Evolutionary conservation across 163 green algal species (phyloP).

Genomic region (Trebouxia gelatinosa): DNA sequence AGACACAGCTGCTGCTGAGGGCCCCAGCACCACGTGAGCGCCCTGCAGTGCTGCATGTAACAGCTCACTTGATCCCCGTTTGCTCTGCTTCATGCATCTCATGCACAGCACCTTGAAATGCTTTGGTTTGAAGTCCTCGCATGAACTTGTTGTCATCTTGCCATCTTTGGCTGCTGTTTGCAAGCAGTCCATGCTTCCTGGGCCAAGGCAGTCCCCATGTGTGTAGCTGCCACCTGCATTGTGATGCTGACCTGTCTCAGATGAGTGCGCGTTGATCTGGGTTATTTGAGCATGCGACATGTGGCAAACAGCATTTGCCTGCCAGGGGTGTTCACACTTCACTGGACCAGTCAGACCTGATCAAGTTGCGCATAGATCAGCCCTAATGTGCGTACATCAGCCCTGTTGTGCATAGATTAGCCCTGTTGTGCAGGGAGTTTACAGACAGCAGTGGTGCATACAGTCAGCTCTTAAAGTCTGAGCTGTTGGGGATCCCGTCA

Average conservation of each 20-base stretch:
- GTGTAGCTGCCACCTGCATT: too few relatives aligned
- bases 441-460: constrained; percentile 74
- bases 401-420: background rate
- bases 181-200: background rate
- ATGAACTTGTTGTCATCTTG: background rate
- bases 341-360: too few relatives aligned
- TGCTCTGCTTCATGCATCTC: background rate
- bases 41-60: background rate
- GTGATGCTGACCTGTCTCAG: too few relatives aligned
- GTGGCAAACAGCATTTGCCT: background rate
- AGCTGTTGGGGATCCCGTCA: constrained; percentile 71
- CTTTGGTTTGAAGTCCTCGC: background rate
- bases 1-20: constrained; percentile 61
- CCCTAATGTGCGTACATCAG: too few relatives aligned
- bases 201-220: background rate
- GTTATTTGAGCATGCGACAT: background rate
- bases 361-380: too few relatives aligned
- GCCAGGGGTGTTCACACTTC: background rate
- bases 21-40: background rate
- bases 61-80: background rate
- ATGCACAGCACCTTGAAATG: background rate
- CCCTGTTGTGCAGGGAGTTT: constrained; percentile 4
- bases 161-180: background rate
- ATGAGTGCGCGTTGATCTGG: background rate
- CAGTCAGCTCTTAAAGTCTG: constrained; percentile 73